Evolutionary conservation across 768 basidiomycete species (phyloP).

Genomic region (Zangia roseola): DNA sequence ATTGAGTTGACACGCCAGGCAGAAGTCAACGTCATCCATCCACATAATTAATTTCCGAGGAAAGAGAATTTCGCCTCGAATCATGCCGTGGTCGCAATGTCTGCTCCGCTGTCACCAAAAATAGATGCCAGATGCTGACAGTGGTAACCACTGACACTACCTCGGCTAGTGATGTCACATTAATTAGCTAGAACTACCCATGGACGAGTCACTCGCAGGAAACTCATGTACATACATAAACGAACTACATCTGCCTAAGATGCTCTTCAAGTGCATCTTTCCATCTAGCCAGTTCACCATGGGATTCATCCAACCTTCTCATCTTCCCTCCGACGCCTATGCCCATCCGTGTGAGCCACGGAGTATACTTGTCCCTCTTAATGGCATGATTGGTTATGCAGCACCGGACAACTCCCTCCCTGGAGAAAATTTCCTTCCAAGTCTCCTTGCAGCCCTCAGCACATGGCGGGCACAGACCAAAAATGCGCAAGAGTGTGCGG

Average conservation of each 20-base stretch:
- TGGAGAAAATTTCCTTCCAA: slow-evolving; percentile 42
- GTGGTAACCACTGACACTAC: no score
- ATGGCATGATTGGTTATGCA: slow-evolving; percentile 43
- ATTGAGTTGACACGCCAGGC: no score
- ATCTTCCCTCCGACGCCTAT: slow-evolving; percentile 38
- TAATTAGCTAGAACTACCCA: no score
- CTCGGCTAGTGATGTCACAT: no score
- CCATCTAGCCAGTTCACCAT: slow-evolving; percentile 43
- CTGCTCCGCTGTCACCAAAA: no score
- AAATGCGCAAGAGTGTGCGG: slow-evolving; percentile 49
- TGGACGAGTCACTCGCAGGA: no score
- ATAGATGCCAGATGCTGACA: no score
- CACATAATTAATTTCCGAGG: no score
- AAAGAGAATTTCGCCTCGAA: no score
- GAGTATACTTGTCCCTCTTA: slow-evolving; percentile 13
- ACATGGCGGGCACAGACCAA: slow-evolving; percentile 40
- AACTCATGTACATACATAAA: no score
- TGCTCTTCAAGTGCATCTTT: slow-evolving; percentile 15
- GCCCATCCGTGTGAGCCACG: slow-evolving; percentile 15
- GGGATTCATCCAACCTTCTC: slow-evolving; percentile 54
- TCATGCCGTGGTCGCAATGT: no score
- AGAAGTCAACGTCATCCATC: no score
- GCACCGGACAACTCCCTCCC: slow-evolving; percentile 48
- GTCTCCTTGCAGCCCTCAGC: slow-evolving; percentile 50
- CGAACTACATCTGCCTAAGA: slow-evolving; percentile 7